These are phyloP conservation scores for Phyllachora maydis DNA, from an alignment of 2,329 filamentous ascomycete genomes.

Conservation along the genomic window DNA sequence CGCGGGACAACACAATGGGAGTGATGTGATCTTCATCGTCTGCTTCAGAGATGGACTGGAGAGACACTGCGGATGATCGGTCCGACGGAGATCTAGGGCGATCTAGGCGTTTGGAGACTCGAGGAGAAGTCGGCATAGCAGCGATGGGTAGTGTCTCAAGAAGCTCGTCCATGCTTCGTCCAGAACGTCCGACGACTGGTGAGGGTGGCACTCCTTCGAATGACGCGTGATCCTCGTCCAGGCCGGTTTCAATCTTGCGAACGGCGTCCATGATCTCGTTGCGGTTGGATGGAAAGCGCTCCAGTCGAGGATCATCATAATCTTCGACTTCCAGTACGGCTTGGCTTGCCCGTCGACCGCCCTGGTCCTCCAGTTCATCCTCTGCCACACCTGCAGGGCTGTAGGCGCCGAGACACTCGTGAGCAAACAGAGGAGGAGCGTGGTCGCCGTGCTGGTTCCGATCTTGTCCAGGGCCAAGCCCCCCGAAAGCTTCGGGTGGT, in stretches of 20 bases:
- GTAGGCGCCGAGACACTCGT: constrained; percentile 22
- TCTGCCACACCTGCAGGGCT: constrained; percentile 4
- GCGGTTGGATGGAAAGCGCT: constrained; percentile 23
- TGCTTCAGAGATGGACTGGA: constrained; percentile 24
- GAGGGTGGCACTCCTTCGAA: constrained; percentile 15
- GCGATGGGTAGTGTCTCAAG: too few species aligned
- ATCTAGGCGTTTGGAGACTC: too few species aligned
- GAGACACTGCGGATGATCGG: too few species aligned
- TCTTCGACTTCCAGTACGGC: constrained; percentile 9
- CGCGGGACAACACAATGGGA: too few species aligned
- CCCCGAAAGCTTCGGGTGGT: not conserved
- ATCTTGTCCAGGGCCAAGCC: constrained; percentile 2
- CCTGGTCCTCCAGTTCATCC: constrained; percentile 8
- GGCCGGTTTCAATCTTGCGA: constrained; percentile 21
- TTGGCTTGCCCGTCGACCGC: constrained; percentile 7
- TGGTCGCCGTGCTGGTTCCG: constrained; percentile 5
- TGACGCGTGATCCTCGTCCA: constrained; percentile 16
- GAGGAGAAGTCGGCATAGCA: too few species aligned
- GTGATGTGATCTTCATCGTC: constrained; percentile 8
- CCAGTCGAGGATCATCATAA: constrained; percentile 23
- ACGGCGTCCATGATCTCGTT: constrained; percentile 22
- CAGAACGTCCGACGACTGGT: constrained; percentile 13
- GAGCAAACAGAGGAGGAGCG: constrained; percentile 21
- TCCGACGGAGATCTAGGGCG: too few species aligned
- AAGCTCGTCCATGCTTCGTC: constrained; percentile 14